A percentile compares a stretch with the other conserved stretches of the same genome.
phyloP scores from a whole-genome alignment of 805 yeast species.

The Millerago galiae region DNA sequence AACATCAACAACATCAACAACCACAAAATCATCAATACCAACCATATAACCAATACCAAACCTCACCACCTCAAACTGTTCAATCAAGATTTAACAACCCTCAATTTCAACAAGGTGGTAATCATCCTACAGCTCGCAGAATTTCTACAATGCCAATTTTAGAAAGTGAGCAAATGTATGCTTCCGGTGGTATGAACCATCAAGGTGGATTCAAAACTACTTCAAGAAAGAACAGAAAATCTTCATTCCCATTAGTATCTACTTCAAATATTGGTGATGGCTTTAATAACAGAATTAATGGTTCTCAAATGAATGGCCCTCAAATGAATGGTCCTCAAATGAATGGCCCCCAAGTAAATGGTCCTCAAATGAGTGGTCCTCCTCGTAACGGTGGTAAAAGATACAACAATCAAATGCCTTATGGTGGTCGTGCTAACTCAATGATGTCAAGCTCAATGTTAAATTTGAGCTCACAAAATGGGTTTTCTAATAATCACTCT shows the following conservation, averaged over 20 bases:
- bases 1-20: constrained; percentile 1
- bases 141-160: constrained; percentile 20
- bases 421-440: constrained; percentile 3
- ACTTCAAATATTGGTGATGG: constrained; percentile 10
- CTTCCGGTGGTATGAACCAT: constrained; percentile 9
- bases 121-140: constrained; percentile 17
- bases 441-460: constrained; percentile 1
- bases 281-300: constrained; percentile 6
- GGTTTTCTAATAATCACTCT: neutral
- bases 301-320: constrained; percentile 1
- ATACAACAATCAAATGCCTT: neutral
- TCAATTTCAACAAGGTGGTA: neutral
- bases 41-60: constrained; percentile 3
- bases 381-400: constrained; percentile 4
- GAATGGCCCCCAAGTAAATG: constrained; percentile 1
- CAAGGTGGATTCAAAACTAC: constrained; percentile 27
- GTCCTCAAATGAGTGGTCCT: constrained; percentile 1
- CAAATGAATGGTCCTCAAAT: constrained; percentile 3
- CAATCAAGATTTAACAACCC: constrained; percentile 15
- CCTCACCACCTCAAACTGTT: constrained; percentile 8
- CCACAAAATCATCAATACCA: constrained; percentile 2
- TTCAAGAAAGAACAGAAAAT: constrained; percentile 40
- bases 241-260: constrained; percentile 25
- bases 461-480: neutral
- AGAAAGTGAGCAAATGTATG: constrained; percentile 9